Evolutionary conservation across 1,139 yeast species (phyloP).

Genomic region (Yamadazyma blattariae): DNA sequence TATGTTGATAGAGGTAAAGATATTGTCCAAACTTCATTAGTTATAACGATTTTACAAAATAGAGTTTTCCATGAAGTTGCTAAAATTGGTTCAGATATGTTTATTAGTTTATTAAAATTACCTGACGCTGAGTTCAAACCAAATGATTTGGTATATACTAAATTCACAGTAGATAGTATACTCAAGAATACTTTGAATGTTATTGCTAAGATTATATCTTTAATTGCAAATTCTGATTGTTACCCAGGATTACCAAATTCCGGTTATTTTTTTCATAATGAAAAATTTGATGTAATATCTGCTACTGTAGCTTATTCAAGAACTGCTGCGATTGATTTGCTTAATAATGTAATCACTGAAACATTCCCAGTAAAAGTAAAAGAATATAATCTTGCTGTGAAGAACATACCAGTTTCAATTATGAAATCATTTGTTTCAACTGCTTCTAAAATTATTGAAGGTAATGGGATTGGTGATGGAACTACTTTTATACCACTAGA

Average conservation of each 20-base stretch:
- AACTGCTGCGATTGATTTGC: conserved; percentile 33
- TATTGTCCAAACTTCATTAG: conserved; percentile 40
- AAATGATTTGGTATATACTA: conserved; percentile 35
- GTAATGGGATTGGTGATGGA: conserved; percentile 5
- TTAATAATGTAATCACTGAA: conserved; percentile 15
- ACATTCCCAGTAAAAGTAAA: conserved; percentile 1
- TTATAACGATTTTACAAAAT: conserved; percentile 44
- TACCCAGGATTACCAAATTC: conserved; percentile 23
- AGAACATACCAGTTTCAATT: conserved; percentile 25
- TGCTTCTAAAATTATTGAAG: conserved; percentile 16
- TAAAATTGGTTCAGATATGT: conserved; percentile 16
- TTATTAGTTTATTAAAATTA: conserved; percentile 1
- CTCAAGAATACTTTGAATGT: conserved; percentile 40
- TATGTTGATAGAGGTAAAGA: conserved; percentile 33
- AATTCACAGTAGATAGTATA: conserved; percentile 34
- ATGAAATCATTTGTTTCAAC: conserved; percentile 38
- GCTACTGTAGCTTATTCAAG: conserved; percentile 42
- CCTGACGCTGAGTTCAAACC: neutral
- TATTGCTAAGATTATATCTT: conserved; percentile 38
- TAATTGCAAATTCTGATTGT: conserved; percentile 28
- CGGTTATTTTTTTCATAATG: conserved; percentile 22
- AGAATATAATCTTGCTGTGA: conserved; percentile 4
- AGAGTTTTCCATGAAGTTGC: conserved; percentile 36
- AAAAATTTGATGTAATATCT: conserved; percentile 16
- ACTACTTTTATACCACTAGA: conserved; percentile 37